Percentiles rank a stretch among this genome's conserved stretches.
phyloP scores from a whole-genome alignment of 176 grass and related monocot genomes.

The Thalia dealbata region DNA sequence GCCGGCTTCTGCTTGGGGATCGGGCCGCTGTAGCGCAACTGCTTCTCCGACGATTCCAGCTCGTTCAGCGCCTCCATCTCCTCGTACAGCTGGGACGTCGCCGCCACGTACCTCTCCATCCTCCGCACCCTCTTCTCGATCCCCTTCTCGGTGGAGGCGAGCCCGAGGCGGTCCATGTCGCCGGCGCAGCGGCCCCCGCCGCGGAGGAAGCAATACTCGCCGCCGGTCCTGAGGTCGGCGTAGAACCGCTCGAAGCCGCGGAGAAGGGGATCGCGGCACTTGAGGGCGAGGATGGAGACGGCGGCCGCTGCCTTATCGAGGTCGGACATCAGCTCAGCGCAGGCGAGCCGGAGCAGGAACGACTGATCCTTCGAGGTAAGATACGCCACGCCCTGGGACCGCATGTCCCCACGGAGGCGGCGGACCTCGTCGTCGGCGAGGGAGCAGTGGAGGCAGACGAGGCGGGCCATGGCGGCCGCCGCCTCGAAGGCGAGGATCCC shows the following conservation, averaged over 20 bases:
- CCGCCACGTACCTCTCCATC: constrained; percentile 52
- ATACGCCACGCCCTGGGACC: constrained; percentile 49
- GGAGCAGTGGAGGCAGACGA: constrained; percentile 49
- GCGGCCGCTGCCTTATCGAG: constrained; percentile 50
- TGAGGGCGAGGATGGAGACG: constrained; percentile 29
- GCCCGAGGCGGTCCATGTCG: constrained; percentile 31
- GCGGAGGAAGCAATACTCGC: background rate
- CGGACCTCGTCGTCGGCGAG: constrained; percentile 32
- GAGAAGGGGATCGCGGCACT: constrained; percentile 29
- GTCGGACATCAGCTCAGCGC: constrained; percentile 46
- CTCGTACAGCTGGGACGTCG: constrained; percentile 35
- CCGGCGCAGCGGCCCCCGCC: constrained; percentile 13
- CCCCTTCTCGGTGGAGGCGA: constrained; percentile 18
- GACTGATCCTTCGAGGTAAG: constrained; percentile 59
- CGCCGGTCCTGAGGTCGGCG: constrained; percentile 45
- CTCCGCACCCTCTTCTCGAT: constrained; percentile 38
- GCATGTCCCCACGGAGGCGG: constrained; percentile 47
- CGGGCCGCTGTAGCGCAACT: constrained; percentile 61
- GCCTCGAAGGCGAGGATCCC: constrained; percentile 87
- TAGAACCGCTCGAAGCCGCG: constrained; percentile 36
- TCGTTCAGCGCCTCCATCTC: constrained; percentile 73
- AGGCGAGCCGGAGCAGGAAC: constrained; percentile 49
- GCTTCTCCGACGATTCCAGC: constrained; percentile 57
- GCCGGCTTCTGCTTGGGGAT: constrained; percentile 41
- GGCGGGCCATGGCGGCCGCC: constrained; percentile 52